These are phyloP conservation scores for Agrostemma githago DNA, from an alignment of 148 eudicot species.

Conservation along the genomic window DNA sequence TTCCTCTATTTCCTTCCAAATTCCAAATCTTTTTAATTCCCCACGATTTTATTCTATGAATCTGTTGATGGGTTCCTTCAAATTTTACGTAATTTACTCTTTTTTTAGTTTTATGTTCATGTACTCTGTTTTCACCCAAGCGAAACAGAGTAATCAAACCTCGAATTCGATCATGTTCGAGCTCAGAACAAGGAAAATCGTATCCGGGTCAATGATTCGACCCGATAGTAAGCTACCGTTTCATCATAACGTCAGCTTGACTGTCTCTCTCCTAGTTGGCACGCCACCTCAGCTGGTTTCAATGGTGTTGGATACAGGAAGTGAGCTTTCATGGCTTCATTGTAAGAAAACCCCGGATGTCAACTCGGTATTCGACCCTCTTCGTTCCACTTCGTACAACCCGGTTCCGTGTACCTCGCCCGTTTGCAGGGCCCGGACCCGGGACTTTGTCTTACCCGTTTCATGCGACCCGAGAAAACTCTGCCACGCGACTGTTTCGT, in stretches of 20 bases:
- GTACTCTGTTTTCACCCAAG: slow-evolving; percentile 24
- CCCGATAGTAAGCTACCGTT: slow-evolving; percentile 61
- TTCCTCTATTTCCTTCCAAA: neutral
- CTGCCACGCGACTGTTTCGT: slow-evolving; percentile 64
- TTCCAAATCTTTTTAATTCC: neutral
- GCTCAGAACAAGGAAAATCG: slow-evolving; percentile 38
- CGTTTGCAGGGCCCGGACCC: slow-evolving; percentile 43
- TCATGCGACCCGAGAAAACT: slow-evolving; percentile 63
- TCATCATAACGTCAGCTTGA: slow-evolving; percentile 71
- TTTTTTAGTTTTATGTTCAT: slow-evolving; percentile 11
- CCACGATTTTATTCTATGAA: neutral
- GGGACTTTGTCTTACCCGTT: slow-evolving; percentile 51
- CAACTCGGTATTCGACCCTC: slow-evolving; percentile 36
- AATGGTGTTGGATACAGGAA: slow-evolving; percentile 90
- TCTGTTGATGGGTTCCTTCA: slow-evolving; percentile 31
- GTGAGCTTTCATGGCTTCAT: slow-evolving; percentile 81
- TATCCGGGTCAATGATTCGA: slow-evolving; percentile 28
- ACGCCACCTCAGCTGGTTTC: slow-evolving; percentile 68
- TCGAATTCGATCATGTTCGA: slow-evolving; percentile 36
- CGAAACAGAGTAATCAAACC: slow-evolving; percentile 26
- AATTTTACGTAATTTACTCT: neutral
- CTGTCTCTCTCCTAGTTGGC: slow-evolving; percentile 66
- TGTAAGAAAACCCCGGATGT: slow-evolving; percentile 44
- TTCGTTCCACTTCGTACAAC: slow-evolving; percentile 43
- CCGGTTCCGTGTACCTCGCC: slow-evolving; percentile 55